These are phyloP conservation scores for Magnolia kwangsiensis DNA, from an alignment of 164 flowering plant genomes.

Conservation along the genomic window DNA sequence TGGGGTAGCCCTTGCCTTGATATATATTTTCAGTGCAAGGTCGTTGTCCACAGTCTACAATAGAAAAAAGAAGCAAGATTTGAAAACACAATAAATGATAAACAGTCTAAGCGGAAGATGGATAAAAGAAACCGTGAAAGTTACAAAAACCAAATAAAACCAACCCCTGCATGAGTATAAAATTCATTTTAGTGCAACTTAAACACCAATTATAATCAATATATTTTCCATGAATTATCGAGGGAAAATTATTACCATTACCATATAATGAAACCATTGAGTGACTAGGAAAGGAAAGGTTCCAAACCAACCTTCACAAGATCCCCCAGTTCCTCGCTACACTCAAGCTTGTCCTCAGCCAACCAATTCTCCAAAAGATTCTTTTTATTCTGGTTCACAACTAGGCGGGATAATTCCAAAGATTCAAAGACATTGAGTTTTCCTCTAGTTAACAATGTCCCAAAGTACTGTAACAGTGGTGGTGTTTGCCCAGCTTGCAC, in stretches of 20 bases:
- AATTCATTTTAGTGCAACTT: background rate
- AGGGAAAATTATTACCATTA: background rate
- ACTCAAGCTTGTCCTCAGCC: constrained; percentile 98
- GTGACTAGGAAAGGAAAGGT: background rate
- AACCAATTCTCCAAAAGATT: constrained; percentile 97
- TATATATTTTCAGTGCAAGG: constrained; percentile 93
- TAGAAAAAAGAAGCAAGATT: constrained; percentile 6
- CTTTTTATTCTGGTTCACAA: constrained; percentile 96
- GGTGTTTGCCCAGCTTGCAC: constrained; percentile 99
- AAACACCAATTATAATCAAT: background rate
- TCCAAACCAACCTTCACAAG: constrained; percentile 83
- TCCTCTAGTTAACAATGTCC: constrained; percentile 89
- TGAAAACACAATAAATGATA: background rate
- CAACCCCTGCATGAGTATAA: background rate
- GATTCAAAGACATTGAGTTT: constrained; percentile 98
- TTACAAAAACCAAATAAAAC: background rate
- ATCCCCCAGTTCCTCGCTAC: constrained; percentile 98
- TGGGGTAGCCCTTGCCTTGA: constrained; percentile 98
- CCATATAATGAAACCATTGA: background rate
- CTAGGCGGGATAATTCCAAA: constrained; percentile 94
- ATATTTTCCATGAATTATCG: background rate
- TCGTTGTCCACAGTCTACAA: constrained; percentile 97
- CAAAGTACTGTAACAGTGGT: constrained; percentile 95
- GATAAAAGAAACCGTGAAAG: background rate
- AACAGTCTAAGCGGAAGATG: constrained; percentile 1